Percentiles rank a stretch among this genome's conserved stretches.
phyloP scores from a whole-genome alignment of 768 basidiomycete species.

The Obba rivulosa region DNA sequence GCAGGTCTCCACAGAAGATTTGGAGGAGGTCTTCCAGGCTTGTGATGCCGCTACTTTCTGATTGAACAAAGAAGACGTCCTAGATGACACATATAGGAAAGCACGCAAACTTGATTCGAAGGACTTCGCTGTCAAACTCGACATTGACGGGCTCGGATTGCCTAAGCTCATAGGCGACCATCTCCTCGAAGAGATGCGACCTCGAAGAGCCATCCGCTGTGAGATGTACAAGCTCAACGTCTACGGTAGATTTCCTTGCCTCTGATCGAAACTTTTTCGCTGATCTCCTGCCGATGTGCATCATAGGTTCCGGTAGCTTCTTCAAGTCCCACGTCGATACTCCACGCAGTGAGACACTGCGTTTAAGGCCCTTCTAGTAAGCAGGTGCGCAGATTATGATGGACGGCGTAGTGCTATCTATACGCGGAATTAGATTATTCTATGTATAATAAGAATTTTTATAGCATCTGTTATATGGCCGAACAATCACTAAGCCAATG shows the following conservation, averaged over 20 bases:
- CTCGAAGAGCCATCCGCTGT: slow-evolving; percentile 16
- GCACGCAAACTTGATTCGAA: slow-evolving; percentile 20
- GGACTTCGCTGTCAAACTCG: slow-evolving; percentile 14
- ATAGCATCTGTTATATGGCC: too few relatives aligned
- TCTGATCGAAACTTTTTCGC: neutral
- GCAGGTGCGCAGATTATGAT: too few relatives aligned
- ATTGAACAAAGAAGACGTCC: slow-evolving; percentile 9
- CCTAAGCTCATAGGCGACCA: slow-evolving; percentile 5
- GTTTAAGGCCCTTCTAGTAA: too few relatives aligned
- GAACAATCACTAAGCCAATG: too few relatives aligned
- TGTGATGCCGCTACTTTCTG: slow-evolving; percentile 22
- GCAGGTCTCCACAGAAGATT: neutral
- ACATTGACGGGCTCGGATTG: slow-evolving; percentile 6
- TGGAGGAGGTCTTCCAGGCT: slow-evolving; percentile 8
- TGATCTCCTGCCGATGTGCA: neutral
- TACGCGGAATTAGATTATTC: too few relatives aligned
- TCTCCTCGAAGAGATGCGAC: slow-evolving; percentile 11
- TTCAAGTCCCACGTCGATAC: slow-evolving; percentile 13
- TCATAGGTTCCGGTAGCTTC: slow-evolving; percentile 8
- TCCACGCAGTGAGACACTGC: neutral
- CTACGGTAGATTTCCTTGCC: slow-evolving; percentile 36
- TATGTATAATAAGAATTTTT: too few relatives aligned
- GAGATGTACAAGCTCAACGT: slow-evolving; percentile 45
- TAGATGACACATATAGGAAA: slow-evolving; percentile 21
- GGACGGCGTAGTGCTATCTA: too few relatives aligned